Base-by-base conservation (phyloP, 805 yeast species). In the Alloascoidea africana region DNA sequence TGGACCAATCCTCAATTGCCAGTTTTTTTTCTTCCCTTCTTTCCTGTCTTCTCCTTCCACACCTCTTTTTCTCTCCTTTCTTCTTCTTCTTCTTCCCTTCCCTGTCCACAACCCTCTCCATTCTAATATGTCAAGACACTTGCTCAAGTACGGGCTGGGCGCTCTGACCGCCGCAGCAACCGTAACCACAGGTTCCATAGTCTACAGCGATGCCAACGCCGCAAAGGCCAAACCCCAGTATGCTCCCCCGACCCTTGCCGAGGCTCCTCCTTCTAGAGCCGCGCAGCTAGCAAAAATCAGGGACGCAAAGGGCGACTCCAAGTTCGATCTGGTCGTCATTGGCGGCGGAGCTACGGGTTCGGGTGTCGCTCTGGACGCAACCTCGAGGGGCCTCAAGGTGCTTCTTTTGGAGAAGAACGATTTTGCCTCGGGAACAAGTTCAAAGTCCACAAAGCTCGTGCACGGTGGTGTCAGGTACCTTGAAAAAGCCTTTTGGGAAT, bases 311-410 rank as follows among this genome's bases (percentile, higher is more conserved):
- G 30, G 30, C 41, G 51, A 63, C 35, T 57, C 70, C 38, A 68
- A 77, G 52, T 76, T 70, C 51, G 96, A 89, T 54, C 69, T 87
- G n/a, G 60, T 87, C 45, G 67, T 87, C 47, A 76, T 89, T 47
- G 97, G 97, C 43, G 96, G 96, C 47, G 97, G 97, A 54, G 96
- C 96, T 32, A 78, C 91, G 13, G 97, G 97, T 44, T 65, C 95
- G 3, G 97, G 96, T 42, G 73, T 84, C 36, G 96, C 96, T 1
- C 63, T 87, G 34, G 97, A 87, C 59, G 96, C 96, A 27, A 71
- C 79, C 18, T 71, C 93, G 33, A 70, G 97, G 58, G 96, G 96
- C 36, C 70, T 86, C 47, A 82, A 84, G 52, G 95, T 85, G 33
- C 82, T 93, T 37, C 58, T 87, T 41, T 69, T 87, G 41, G 97